phyloP scores from a whole-genome alignment of 495 filamentous ascomycete genomes.

The Penicillium verhagenii region DNA sequence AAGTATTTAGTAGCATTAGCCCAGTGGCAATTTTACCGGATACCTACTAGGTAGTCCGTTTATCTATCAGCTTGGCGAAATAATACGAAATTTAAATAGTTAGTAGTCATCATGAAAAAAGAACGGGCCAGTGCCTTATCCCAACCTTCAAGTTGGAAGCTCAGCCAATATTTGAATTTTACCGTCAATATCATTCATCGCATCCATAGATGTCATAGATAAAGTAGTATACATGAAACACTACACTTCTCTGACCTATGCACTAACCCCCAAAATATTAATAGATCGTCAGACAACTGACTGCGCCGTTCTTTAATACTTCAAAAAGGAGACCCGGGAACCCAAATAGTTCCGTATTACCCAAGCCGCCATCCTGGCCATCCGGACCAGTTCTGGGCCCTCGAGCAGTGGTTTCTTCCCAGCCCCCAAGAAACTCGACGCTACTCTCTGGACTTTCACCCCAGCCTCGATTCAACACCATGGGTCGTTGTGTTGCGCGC shows the following conservation, averaged over 20 bases:
- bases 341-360: constrained; percentile 86
- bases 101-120: no score
- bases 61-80: no score
- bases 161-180: not conserved
- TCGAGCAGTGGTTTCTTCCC: constrained; percentile 70
- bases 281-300: constrained; percentile 88
- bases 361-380: constrained; percentile 57
- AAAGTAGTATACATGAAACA: not conserved
- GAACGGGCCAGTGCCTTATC: no score
- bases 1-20: no score
- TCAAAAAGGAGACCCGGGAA: constrained; percentile 95
- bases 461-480: constrained; percentile 88
- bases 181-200: no score
- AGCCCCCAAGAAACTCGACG: constrained; percentile 82
- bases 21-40: no score
- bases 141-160: no score
- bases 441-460: constrained; percentile 90
- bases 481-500: constrained; percentile 65
- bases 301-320: constrained; percentile 87
- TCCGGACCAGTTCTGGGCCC: constrained; percentile 40
- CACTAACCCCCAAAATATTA: constrained; percentile 35
- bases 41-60: no score
- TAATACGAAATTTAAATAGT: no score
- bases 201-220: not conserved
- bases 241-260: not conserved